Conservation (phyloP, 257 asterid species). For the Fraxinus quadrangulata region DNA sequence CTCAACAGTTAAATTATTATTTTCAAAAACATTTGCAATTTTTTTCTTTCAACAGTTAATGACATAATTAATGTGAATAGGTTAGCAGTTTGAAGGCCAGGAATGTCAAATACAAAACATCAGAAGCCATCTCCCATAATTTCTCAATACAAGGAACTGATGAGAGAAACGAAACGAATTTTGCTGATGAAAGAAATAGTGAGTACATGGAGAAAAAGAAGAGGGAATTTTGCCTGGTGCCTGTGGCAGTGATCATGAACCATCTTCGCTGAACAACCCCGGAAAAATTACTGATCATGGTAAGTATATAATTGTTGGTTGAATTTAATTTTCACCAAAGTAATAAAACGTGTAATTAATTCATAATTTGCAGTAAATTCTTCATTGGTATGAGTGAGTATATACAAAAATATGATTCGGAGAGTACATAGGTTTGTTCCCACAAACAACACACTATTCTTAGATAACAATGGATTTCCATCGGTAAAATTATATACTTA, state of each 20-base stretch:
- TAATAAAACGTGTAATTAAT: too few relatives aligned
- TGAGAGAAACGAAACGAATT: conserved; percentile 11
- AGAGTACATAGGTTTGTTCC: too few relatives aligned
- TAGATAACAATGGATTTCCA: too few relatives aligned
- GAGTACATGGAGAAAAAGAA: conserved; percentile 28
- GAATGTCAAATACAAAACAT: neutral
- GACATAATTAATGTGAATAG: neutral
- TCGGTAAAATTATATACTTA: too few relatives aligned
- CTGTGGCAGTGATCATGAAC: conserved; percentile 35
- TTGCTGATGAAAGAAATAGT: conserved; percentile 21
- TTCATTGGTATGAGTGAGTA: too few relatives aligned
- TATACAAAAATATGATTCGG: neutral
- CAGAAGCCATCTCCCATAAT: conserved; percentile 6
- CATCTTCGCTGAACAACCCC: conserved; percentile 15
- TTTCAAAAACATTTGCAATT: neutral
- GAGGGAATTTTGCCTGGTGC: conserved; percentile 37
- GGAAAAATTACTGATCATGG: too few relatives aligned
- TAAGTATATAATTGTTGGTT: too few relatives aligned
- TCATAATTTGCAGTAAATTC: too few relatives aligned
- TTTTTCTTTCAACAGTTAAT: neutral
- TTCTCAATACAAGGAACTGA: neutral
- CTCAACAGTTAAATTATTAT: neutral
- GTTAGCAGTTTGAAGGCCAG: conserved; percentile 27
- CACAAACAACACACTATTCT: too few relatives aligned
- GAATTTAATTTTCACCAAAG: too few relatives aligned